phyloP scores from a whole-genome alignment of 306 rosid genomes.

The Quillaja saponaria region DNA sequence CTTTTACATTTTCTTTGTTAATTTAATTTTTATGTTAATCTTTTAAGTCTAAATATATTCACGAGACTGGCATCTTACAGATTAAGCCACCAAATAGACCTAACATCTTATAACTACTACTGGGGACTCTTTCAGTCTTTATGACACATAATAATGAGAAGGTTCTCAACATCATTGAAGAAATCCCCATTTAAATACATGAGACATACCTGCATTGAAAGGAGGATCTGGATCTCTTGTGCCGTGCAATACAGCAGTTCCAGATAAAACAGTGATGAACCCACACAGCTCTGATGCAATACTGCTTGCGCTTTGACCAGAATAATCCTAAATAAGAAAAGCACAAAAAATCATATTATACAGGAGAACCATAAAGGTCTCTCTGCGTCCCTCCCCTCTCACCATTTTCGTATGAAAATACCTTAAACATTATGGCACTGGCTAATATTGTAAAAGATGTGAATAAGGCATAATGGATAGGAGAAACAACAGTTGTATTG shows the following conservation, averaged over 20 bases:
- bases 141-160: slow-evolving; percentile 11
- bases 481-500: slow-evolving; percentile 83
- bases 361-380: slow-evolving; percentile 23
- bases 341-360: slow-evolving; percentile 23
- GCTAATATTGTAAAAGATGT: slow-evolving; percentile 86
- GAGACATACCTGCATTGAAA: slow-evolving; percentile 54
- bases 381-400: slow-evolving; percentile 22
- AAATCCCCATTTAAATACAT: slow-evolving; percentile 16
- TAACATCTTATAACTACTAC: slow-evolving; percentile 11
- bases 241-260: slow-evolving; percentile 76
- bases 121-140: neutral
- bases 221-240: slow-evolving; percentile 71
- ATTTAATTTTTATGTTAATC: too few relatives aligned
- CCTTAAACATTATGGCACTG: slow-evolving; percentile 93
- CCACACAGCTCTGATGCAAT: slow-evolving; percentile 86
- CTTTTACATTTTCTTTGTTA: too few relatives aligned
- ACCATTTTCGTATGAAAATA: slow-evolving; percentile 31
- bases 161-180: slow-evolving; percentile 18
- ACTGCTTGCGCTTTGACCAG: slow-evolving; percentile 86
- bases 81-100: slow-evolving; percentile 6
- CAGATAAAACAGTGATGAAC: slow-evolving; percentile 79
- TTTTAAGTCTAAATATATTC: too few relatives aligned
- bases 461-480: slow-evolving; percentile 88
- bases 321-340: slow-evolving; percentile 65
- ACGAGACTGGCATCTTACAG: neutral